Evolutionary conservation across 2,329 filamentous ascomycete genomes (phyloP), one percentile per base, ranked within the genome.

Genomic region (Sclerotinia spermophila): DNA sequence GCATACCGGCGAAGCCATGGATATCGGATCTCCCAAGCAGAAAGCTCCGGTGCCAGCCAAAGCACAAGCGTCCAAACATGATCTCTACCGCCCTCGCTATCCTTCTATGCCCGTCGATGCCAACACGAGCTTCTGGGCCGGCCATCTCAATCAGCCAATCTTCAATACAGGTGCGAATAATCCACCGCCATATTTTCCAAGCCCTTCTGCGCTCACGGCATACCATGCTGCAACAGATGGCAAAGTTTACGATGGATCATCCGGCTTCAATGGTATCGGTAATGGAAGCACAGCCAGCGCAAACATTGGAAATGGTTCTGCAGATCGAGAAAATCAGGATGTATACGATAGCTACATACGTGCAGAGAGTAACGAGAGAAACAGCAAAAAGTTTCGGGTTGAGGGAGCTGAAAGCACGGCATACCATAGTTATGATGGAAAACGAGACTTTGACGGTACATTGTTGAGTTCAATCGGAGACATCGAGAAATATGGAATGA

Each of bases 221-320:
- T 10, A 24, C 5, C 15, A 6, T 11, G 1, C 24, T 7, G 6
- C 17, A 7, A 3, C 24, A 5, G 24, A 27, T 30, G 5, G 7
- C 2, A 2, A 2, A 7, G 10, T 11, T 17, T 42, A 44, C 7
- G 2, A 13, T 3, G 58, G n/a, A 27, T 8, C 21, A 21, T 48
- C 21, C 3, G 44, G 24, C 7, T n/a, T 19, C 13, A 1, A 6
- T 0, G 27, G 27, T 10, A 13, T 2, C 2, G 5, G 13, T 7
- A 27, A 21, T 30, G 17, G 19, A 5, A 17, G 10, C 15, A 15
- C 45, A 0, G 62, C 45, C 2, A 24, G 33, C 5, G 45, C 24
- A 40, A 35, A 35, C 7, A 38, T 5, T 5, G 60, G 42, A 5
- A n/a, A 48, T 19, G 15, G 3, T n/a, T n/a, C 21, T 1, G 15